These are phyloP conservation scores for Cryptococcus amylolentus DNA, from an alignment of 1,284 basidiomycete genomes.

Conservation along the genomic window DNA sequence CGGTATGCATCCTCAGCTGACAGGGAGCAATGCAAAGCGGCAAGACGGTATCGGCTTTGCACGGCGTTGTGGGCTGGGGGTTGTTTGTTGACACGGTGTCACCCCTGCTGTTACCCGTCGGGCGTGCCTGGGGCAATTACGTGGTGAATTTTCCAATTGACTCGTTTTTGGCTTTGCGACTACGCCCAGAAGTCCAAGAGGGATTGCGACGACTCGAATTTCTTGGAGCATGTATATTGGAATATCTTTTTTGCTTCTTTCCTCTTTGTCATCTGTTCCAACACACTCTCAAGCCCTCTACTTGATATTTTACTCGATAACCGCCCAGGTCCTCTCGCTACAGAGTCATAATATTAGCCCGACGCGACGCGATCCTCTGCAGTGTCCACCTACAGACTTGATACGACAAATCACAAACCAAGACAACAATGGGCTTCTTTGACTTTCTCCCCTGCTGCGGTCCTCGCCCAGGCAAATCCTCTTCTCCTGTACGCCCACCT, in stretches of 20 bases:
- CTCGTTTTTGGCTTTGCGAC: no score
- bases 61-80: not conserved
- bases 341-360: not conserved
- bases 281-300: not conserved
- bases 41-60: not conserved
- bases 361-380: not conserved
- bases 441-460: slow-evolving; percentile 25
- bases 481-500: not conserved
- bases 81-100: not conserved
- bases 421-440: slow-evolving; percentile 16
- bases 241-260: not conserved
- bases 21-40: not conserved
- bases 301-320: not conserved
- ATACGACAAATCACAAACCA: not conserved
- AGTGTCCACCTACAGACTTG: not conserved
- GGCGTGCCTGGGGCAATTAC: no score
- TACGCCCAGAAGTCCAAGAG: no score
- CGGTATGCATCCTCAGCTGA: no score
- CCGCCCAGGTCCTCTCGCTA: not conserved
- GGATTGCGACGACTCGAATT: no score
- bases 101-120: not conserved
- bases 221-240: not conserved
- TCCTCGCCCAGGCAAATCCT: slow-evolving; percentile 13
- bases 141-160: no score
- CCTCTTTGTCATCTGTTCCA: not conserved